Evolutionary conservation across 23 red algal species (phyloP).

Genomic region (Agarophyton chilense): DNA sequence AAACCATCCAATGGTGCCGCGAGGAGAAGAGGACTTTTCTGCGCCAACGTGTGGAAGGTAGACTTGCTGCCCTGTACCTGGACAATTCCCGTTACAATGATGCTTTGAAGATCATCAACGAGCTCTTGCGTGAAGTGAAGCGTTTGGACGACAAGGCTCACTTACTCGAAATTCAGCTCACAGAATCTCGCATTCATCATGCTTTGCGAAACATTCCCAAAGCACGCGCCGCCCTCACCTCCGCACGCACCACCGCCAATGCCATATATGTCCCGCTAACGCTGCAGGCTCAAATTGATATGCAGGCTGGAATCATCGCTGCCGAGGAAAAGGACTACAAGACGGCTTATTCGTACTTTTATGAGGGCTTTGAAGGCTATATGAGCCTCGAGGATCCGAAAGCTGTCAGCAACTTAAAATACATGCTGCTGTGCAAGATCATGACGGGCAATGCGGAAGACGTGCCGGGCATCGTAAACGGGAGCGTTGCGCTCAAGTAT

Average conservation of each 20-base stretch:
- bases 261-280: conserved; percentile 96
- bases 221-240: conserved; percentile 94
- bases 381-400: conserved; percentile 82
- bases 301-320: conserved; percentile 92
- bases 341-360: conserved; percentile 99
- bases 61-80: conserved; percentile 86
- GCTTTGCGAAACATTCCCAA: conserved; percentile 93
- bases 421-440: conserved; percentile 99
- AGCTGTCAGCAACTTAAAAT: conserved; percentile 92
- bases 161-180: conserved; percentile 96
- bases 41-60: conserved; percentile 94
- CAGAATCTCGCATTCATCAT: conserved; percentile 92
- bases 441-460: conserved; percentile 89
- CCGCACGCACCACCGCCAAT: conserved; percentile 95
- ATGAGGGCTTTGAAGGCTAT: conserved; percentile 97
- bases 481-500: conserved; percentile 84
- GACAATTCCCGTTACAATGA: conserved; percentile 73
- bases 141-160: conserved; percentile 95
- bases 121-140: conserved; percentile 92
- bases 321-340: conserved; percentile 99
- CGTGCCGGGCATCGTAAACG: conserved; percentile 74
- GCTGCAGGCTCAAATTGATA: conserved; percentile 96
- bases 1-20: conserved; percentile 94
- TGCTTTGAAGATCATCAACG: conserved; percentile 80
- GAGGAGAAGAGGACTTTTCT: conserved; percentile 99